Conservation (phyloP, 495 filamentous ascomycete species). For the Hyaloscypha finlandica region DNA sequence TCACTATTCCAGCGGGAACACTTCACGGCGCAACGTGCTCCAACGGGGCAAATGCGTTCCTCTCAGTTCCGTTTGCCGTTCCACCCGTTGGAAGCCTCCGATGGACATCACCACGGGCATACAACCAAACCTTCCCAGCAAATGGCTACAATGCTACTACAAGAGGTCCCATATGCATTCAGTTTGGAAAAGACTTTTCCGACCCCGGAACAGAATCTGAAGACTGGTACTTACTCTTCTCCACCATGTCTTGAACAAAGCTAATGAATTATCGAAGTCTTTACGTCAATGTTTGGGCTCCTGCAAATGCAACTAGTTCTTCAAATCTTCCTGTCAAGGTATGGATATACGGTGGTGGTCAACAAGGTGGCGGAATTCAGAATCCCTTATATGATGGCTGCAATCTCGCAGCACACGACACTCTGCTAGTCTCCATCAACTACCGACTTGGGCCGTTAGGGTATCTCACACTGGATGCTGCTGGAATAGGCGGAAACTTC, state of each 20-base stretch:
- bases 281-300: constrained; percentile 36
- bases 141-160: constrained; percentile 21
- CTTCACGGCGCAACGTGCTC: constrained; percentile 8
- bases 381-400: constrained; percentile 48
- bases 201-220: constrained; percentile 33
- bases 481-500: constrained; percentile 46
- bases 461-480: constrained; percentile 38
- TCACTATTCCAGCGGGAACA: constrained; percentile 4
- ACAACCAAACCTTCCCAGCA: constrained; percentile 18
- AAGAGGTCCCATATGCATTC: constrained; percentile 33
- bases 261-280: constrained; percentile 29
- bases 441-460: constrained; percentile 38
- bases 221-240: constrained; percentile 34
- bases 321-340: constrained; percentile 54
- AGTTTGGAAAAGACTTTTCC: constrained; percentile 35
- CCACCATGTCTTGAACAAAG: background rate
- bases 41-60: constrained; percentile 7
- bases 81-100: constrained; percentile 35
- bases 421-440: constrained; percentile 58
- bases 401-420: constrained; percentile 39
- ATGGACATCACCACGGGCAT: constrained; percentile 34
- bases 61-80: constrained; percentile 34
- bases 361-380: constrained; percentile 46
- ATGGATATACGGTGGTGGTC: constrained; percentile 64
- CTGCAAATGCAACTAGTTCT: constrained; percentile 40